Evolutionary conservation across 331 rosid genomes (phyloP), one percentile per base, ranked within the genome.

Genomic region (Quercus phellos): DNA sequence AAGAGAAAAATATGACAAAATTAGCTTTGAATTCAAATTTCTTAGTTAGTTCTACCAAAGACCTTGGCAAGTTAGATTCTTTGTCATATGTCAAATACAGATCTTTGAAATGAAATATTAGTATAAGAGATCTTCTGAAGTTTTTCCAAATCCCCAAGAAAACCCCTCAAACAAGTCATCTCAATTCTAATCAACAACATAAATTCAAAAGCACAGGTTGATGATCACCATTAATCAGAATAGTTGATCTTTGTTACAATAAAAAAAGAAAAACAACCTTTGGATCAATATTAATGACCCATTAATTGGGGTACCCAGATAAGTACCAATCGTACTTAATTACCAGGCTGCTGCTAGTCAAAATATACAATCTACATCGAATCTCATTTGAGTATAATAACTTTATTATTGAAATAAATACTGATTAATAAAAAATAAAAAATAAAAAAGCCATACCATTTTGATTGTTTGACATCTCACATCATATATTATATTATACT

Each of bases 1-100:
- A 8, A 6, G 51, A 73, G 54, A 76, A n/a, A 61, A 68, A 61
- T 34, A 73, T 53, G 56, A 61, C 70, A 78, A 86, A 79, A 35
- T 61, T 80, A 24, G 70, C 42, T 75, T 80, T 84, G 80, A 82
- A 81, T 64, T 85, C 79, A 75, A 83, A 75, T 74, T 34, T 70
- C 38, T 3, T 4, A 3, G 51, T 27, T 26, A 18, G 63, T 78
- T 74, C 34, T 38, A 56, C 61, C 53, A 51, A 76, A 78, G 56
- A 50, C 32, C 30, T 22, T 13, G 17, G 72, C 38, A 66, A 72
- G 78, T 26, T 61, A 24, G 66, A 73, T 77, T 56, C 61, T 75
- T 27, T 56, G 19, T 46, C 21, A 72, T 22, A 63, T 72, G 82
- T 84, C 84, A 80, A 46, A 79, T 68, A 55, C 1, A 55, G 38